Evolutionary conservation across 768 basidiomycete genomes (phyloP).

Genomic region (Tephrocybe sp.): DNA sequence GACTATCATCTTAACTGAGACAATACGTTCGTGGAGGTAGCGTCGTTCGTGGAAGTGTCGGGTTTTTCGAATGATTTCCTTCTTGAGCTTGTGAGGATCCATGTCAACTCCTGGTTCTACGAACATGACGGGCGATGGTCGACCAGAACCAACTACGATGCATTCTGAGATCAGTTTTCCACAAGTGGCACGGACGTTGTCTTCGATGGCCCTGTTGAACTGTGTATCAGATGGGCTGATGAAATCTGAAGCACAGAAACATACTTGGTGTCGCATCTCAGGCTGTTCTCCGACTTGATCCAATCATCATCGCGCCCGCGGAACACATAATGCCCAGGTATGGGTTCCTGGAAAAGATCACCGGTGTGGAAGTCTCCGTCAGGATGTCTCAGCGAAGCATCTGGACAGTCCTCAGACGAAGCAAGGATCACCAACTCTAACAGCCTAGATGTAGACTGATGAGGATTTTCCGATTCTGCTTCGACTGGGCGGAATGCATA

Average conservation of each 20-base stretch:
- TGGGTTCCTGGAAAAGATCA: slow-evolving; percentile 70
- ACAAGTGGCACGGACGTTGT: slow-evolving; percentile 66
- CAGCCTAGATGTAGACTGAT: slow-evolving; percentile 54
- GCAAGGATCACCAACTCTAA: slow-evolving; percentile 70
- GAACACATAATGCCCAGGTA: slow-evolving; percentile 56
- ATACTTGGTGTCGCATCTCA: slow-evolving; percentile 75
- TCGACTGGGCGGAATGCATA: slow-evolving; percentile 62
- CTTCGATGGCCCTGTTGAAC: slow-evolving; percentile 61
- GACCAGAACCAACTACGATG: slow-evolving; percentile 73
- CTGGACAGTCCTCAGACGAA: slow-evolving; percentile 68
- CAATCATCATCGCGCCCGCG: slow-evolving; percentile 80
- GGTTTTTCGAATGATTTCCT: slow-evolving; percentile 67
- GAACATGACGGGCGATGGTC: slow-evolving; percentile 73
- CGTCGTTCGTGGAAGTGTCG: slow-evolving; percentile 68
- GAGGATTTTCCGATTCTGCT: slow-evolving; percentile 37
- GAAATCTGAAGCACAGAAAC: not conserved
- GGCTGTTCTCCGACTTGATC: slow-evolving; percentile 79
- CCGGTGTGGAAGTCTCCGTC: slow-evolving; percentile 82
- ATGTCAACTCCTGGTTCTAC: slow-evolving; percentile 58
- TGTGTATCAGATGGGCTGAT: slow-evolving; percentile 11
- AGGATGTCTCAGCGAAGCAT: slow-evolving; percentile 47
- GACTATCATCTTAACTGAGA: slow-evolving; percentile 56
- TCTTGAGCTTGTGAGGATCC: slow-evolving; percentile 56
- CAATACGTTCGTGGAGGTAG: slow-evolving; percentile 77
- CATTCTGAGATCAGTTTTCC: slow-evolving; percentile 64